Conservation (phyloP, 2,329 filamentous ascomycete species). For the Clonostachys byssicola region DNA sequence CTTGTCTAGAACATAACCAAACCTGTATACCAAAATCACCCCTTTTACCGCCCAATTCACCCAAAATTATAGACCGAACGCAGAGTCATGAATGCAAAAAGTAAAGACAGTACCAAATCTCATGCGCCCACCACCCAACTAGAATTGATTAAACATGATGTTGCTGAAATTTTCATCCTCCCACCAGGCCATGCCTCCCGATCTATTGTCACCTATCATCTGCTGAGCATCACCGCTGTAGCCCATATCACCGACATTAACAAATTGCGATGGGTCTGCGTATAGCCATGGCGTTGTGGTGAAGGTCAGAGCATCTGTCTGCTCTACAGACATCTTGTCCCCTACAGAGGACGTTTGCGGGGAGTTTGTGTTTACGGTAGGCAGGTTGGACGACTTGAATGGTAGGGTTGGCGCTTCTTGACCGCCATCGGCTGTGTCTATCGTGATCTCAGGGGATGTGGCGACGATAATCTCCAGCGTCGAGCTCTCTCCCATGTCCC, state of each 20-base stretch:
- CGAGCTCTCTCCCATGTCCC: conserved; percentile 26
- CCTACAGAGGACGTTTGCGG: conserved; percentile 7
- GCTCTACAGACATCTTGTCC: conserved; percentile 22
- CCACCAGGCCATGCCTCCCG: conserved; percentile 28
- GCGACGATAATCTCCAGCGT: conserved; percentile 45
- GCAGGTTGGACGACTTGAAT: conserved; percentile 16
- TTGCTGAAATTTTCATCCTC: conserved; percentile 30
- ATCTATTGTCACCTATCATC: neutral
- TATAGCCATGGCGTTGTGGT: conserved; percentile 38
- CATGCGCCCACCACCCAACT: conserved; percentile 3
- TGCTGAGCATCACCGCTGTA: neutral
- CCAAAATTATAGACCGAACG: too few relatives aligned
- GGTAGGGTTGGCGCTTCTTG: conserved; percentile 39
- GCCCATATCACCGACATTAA: conserved; percentile 27
- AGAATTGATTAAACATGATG: conserved; percentile 30
- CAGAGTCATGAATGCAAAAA: too few relatives aligned
- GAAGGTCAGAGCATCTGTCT: conserved; percentile 28
- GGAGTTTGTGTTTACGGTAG: conserved; percentile 9
- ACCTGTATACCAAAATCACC: too few relatives aligned
- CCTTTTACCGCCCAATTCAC: too few relatives aligned
- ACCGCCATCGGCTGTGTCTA: conserved; percentile 46
- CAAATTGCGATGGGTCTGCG: conserved; percentile 31
- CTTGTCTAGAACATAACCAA: too few relatives aligned
- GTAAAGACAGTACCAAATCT: too few relatives aligned
- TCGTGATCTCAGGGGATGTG: conserved; percentile 43